phyloP scores from a whole-genome alignment of 805 yeast species.

The Saccharomycopsis amapae region DNA sequence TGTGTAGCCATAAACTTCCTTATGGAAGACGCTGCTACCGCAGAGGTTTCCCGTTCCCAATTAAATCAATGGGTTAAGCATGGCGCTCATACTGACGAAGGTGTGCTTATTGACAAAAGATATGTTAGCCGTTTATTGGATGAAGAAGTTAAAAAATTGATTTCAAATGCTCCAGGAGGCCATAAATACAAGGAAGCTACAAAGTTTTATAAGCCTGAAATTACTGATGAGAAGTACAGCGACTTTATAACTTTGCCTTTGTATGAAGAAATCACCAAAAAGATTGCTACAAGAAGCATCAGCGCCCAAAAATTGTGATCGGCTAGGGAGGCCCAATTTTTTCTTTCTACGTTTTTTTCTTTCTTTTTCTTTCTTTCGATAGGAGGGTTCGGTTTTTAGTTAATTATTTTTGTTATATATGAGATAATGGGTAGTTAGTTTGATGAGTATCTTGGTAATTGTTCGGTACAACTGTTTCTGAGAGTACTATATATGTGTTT shows the following conservation, averaged over 20 bases:
- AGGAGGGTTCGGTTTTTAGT: conserved; percentile 1
- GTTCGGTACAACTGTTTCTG: too few relatives aligned
- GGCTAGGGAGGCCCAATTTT: background rate
- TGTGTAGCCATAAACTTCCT: conserved; percentile 68
- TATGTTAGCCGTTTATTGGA: conserved; percentile 43
- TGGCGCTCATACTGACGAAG: conserved; percentile 48
- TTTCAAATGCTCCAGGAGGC: conserved; percentile 34
- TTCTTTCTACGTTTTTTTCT: background rate
- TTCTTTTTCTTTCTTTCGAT: background rate
- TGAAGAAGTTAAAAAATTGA: conserved; percentile 51
- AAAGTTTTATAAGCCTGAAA: conserved; percentile 54
- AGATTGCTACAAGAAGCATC: conserved; percentile 16
- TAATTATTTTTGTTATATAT: background rate
- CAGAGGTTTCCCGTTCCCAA: conserved; percentile 68
- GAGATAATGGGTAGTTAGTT: too few relatives aligned
- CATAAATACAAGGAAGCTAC: conserved; percentile 51
- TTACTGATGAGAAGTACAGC: conserved; percentile 51
- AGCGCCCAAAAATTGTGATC: conserved; percentile 12
- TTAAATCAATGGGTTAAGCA: conserved; percentile 72
- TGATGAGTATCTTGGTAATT: too few relatives aligned
- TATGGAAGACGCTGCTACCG: conserved; percentile 78
- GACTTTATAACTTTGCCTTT: conserved; percentile 63
- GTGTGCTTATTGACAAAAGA: conserved; percentile 44
- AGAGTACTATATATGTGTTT: too few relatives aligned
- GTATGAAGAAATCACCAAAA: conserved; percentile 46